phyloP scores from a whole-genome alignment of 257 asterid genomes.

The Forsythia suspensa region DNA sequence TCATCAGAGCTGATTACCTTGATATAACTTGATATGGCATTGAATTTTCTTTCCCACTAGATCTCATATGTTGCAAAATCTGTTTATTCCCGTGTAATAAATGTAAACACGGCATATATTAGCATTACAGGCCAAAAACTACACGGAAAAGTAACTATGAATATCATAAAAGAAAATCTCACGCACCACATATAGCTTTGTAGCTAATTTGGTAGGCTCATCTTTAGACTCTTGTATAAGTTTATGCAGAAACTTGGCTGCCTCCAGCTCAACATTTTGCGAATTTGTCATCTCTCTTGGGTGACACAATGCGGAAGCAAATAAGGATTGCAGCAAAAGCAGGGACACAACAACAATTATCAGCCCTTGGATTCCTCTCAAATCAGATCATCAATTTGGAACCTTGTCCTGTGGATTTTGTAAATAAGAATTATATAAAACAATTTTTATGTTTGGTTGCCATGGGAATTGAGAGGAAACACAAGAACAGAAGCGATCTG shows the following conservation, averaged over 20 bases:
- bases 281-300: conserved; percentile 67
- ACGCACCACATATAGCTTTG: conserved; percentile 95
- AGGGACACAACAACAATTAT: conserved; percentile 8
- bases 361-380: neutral
- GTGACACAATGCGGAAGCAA: conserved; percentile 10
- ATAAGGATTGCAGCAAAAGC: conserved; percentile 1
- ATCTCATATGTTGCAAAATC: conserved; percentile 98
- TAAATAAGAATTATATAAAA: conserved; percentile 13
- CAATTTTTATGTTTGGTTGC: neutral
- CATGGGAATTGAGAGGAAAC: conserved; percentile 16
- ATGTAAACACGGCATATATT: conserved; percentile 2
- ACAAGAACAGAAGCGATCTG: neutral
- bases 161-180: conserved; percentile 14
- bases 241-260: conserved; percentile 95
- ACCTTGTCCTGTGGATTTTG: neutral
- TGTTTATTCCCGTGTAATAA: conserved; percentile 30
- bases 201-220: conserved; percentile 94
- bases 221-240: conserved; percentile 97
- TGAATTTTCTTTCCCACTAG: conserved; percentile 96
- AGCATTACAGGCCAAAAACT: conserved; percentile 14
- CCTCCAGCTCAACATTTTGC: conserved; percentile 94
- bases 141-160: neutral
- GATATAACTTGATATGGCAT: conserved; percentile 99
- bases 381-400: conserved; percentile 3
- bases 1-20: conserved; percentile 48